Conservation (phyloP, 2,329 filamentous ascomycete genomes). For the Aspergillus alliaceus region DNA sequence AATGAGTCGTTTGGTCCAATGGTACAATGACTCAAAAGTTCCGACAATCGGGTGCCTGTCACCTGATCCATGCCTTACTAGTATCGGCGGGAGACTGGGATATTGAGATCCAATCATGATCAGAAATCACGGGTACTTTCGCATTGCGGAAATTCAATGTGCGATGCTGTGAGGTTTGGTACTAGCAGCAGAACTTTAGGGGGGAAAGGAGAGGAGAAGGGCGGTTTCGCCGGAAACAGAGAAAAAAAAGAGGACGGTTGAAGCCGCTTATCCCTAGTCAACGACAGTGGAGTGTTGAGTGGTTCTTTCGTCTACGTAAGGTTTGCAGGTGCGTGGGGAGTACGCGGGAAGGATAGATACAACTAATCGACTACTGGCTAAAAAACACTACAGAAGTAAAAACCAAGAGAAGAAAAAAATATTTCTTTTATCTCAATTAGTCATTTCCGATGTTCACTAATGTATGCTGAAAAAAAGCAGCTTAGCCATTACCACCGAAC, state of each 20-base stretch:
- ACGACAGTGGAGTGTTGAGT: slow-evolving; percentile 10
- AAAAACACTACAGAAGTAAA: neutral
- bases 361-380: neutral
- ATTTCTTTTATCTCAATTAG: neutral
- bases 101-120: neutral
- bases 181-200: neutral
- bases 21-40: neutral
- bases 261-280: slow-evolving; percentile 16
- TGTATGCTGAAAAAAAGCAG: neutral
- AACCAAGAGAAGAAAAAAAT: too few species aligned
- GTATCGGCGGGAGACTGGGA: neutral
- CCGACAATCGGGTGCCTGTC: slow-evolving; percentile 10
- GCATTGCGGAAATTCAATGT: neutral
- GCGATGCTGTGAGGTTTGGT: neutral
- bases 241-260: slow-evolving; percentile 1
- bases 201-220: neutral
- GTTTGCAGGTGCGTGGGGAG: neutral
- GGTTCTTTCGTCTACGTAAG: slow-evolving; percentile 2
- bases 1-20: slow-evolving; percentile 4
- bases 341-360: neutral
- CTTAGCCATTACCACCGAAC: too few species aligned
- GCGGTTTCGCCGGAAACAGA: neutral
- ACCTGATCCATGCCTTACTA: slow-evolving; percentile 10
- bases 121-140: neutral
- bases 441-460: neutral